Conservation (phyloP, 805 yeast species). For the Peterozyma toletana region DNA sequence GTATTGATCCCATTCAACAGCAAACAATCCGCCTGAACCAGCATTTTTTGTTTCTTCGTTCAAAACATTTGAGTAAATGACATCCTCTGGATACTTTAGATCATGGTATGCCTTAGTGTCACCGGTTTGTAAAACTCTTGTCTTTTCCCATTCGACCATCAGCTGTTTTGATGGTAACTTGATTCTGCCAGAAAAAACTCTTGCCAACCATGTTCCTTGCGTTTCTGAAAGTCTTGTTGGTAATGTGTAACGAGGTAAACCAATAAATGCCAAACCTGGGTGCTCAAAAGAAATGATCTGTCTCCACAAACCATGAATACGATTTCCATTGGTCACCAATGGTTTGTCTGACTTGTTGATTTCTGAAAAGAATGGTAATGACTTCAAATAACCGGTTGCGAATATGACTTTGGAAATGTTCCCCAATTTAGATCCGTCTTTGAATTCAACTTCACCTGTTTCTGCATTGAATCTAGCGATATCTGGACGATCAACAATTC, state of each 20-base stretch:
- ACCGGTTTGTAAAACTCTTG: constrained; percentile 35
- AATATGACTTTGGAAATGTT: constrained; percentile 53
- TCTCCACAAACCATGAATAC: constrained; percentile 47
- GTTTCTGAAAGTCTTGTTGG: constrained; percentile 56
- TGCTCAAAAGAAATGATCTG: constrained; percentile 53
- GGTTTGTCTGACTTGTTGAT: constrained; percentile 19
- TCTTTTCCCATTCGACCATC: constrained; percentile 37
- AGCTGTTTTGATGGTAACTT: constrained; percentile 36
- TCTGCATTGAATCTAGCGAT: constrained; percentile 29
- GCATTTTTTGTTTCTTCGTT: constrained; percentile 27
- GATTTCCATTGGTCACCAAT: constrained; percentile 36
- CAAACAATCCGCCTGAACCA: constrained; percentile 37
- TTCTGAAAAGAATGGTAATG: constrained; percentile 46
- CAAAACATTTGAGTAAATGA: constrained; percentile 45
- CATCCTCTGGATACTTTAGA: constrained; percentile 49
- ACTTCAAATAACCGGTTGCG: constrained; percentile 66
- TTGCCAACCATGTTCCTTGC: constrained; percentile 59
- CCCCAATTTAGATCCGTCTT: constrained; percentile 36
- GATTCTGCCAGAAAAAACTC: constrained; percentile 53
- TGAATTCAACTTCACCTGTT: constrained; percentile 31
- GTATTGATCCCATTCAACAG: constrained; percentile 45
- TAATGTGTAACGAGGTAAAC: constrained; percentile 52
- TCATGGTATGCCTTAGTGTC: constrained; percentile 43
- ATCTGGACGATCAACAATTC: constrained; percentile 35
- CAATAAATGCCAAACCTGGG: constrained; percentile 59